Percentiles rank a stretch among this genome's conserved stretches.
phyloP scores from a whole-genome alignment of 2,329 filamentous ascomycete genomes.

The Penicillium frequentans region DNA sequence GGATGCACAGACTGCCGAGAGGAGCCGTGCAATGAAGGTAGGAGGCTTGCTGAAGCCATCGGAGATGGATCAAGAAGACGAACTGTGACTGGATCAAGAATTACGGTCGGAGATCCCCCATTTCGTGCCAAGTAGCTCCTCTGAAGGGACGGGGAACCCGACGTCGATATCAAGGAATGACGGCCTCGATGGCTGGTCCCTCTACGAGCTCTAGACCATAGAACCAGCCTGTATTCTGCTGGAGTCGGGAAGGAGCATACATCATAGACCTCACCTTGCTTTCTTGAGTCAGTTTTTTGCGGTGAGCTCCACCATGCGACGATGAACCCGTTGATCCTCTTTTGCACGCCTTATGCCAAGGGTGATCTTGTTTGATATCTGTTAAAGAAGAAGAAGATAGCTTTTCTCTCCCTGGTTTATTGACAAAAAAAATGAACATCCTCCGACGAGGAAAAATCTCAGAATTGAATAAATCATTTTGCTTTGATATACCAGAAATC shows the following conservation, averaged over 20 bases:
- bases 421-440: not conserved
- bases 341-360: slow-evolving; percentile 2
- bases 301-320: slow-evolving; percentile 1
- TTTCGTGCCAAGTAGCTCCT: slow-evolving; percentile 38
- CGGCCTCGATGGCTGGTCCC: slow-evolving; percentile 63
- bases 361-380: slow-evolving; percentile 16
- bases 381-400: slow-evolving; percentile 8
- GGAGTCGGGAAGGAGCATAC: not conserved
- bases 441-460: not conserved
- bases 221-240: not conserved
- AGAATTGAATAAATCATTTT: not conserved
- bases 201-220: slow-evolving; percentile 58
- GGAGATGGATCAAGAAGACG: slow-evolving; percentile 85
- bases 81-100: slow-evolving; percentile 75
- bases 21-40: slow-evolving; percentile 90
- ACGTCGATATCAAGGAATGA: slow-evolving; percentile 25
- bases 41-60: slow-evolving; percentile 94
- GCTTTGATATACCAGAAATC: not conserved
- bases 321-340: slow-evolving; percentile 6
- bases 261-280: slow-evolving; percentile 6
- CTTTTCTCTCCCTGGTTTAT: not conserved
- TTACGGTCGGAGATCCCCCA: slow-evolving; percentile 60
- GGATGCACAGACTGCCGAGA: slow-evolving; percentile 82
- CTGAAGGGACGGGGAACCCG: slow-evolving; percentile 17
- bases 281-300: not conserved